A percentile compares a stretch with the other conserved stretches of the same genome.
phyloP scores from a whole-genome alignment of 2,329 filamentous ascomycete genomes.

The Cercospora citrullina region DNA sequence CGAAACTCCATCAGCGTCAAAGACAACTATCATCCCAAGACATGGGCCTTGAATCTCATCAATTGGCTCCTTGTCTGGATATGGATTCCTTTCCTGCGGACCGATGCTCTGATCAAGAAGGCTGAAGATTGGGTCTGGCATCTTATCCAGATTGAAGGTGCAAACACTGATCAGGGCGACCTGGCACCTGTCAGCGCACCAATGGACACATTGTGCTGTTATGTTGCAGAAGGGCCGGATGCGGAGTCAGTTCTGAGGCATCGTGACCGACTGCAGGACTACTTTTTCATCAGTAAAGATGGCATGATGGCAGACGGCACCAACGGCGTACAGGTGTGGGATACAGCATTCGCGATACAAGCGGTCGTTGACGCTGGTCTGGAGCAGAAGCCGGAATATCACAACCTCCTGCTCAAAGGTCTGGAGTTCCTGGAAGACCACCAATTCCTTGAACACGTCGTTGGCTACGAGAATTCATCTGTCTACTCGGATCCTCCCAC shows the following conservation, averaged over 20 bases:
- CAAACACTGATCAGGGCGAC: slow-evolving; percentile 83
- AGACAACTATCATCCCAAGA: slow-evolving; percentile 94
- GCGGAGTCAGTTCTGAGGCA: slow-evolving; percentile 71
- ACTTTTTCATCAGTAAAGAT: slow-evolving; percentile 86
- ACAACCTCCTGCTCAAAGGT: slow-evolving; percentile 78
- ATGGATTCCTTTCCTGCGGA: slow-evolving; percentile 76
- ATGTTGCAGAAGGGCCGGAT: slow-evolving; percentile 78
- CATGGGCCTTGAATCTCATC: slow-evolving; percentile 72
- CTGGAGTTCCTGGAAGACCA: slow-evolving; percentile 85
- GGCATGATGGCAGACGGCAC: slow-evolving; percentile 95
- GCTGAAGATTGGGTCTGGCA: slow-evolving; percentile 82
- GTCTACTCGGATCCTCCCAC: slow-evolving; percentile 38
- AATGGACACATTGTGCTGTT: slow-evolving; percentile 87
- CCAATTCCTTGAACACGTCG: slow-evolving; percentile 82
- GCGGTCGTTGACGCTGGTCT: slow-evolving; percentile 77
- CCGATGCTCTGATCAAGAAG: slow-evolving; percentile 62
- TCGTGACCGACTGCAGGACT: slow-evolving; percentile 78
- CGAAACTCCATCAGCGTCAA: slow-evolving; percentile 76
- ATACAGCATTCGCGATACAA: slow-evolving; percentile 88
- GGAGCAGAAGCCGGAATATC: slow-evolving; percentile 73
- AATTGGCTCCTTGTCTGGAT: slow-evolving; percentile 79
- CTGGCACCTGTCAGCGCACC: slow-evolving; percentile 87
- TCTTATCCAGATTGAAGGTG: slow-evolving; percentile 85
- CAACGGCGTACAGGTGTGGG: slow-evolving; percentile 97
- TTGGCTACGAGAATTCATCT: slow-evolving; percentile 68